phyloP scores from a whole-genome alignment of 371 early-diverging fungal species.

The Coemansia sp. region DNA sequence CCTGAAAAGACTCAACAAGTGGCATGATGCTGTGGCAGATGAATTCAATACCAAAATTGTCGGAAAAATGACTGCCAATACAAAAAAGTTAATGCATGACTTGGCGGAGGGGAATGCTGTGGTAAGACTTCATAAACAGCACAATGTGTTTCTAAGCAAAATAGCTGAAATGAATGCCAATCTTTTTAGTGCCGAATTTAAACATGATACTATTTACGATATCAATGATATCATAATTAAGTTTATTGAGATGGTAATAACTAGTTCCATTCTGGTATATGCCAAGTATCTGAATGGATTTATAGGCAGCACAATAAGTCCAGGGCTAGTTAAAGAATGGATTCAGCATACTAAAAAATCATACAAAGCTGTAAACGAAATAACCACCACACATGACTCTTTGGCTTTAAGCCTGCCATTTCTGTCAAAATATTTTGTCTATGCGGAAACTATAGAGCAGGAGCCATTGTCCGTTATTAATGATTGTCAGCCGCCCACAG shows the following conservation, averaged over 20 bases:
- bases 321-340: not conserved
- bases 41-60: not conserved
- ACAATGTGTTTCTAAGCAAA: not conserved
- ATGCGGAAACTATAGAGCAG: not conserved
- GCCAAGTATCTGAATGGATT: not conserved
- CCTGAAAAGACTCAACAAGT: not conserved
- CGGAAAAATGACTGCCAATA: not conserved
- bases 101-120: not conserved
- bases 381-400: not conserved
- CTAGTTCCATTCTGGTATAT: not conserved
- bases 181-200: not conserved
- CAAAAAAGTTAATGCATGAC: not conserved
- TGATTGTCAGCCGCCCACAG: not conserved
- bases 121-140: not conserved
- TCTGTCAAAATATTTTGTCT: not conserved
- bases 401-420: not conserved
- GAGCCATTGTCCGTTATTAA: not conserved
- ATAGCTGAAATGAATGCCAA: not conserved
- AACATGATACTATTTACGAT: not conserved
- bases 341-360: not conserved
- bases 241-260: not conserved
- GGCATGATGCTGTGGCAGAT: not conserved
- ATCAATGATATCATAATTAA: not conserved
- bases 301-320: not conserved
- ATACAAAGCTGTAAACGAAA: not conserved